phyloP scores from a whole-genome alignment of 176 grass and related monocot genomes.

The Musa troglodytarum region DNA sequence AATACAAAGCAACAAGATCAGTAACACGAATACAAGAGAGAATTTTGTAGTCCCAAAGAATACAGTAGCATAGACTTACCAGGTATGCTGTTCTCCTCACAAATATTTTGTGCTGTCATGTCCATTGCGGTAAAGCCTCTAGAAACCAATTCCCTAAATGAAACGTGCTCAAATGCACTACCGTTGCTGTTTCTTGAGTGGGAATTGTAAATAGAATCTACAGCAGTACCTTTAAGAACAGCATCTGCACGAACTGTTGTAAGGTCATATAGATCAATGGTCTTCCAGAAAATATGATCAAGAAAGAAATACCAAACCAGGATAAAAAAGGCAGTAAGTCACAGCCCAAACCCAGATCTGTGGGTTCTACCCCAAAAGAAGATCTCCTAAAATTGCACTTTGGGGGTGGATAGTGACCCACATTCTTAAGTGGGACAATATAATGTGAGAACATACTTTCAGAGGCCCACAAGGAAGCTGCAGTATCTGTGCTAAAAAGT shows the following conservation, averaged over 20 bases:
- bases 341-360: too few species aligned
- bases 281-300: neutral
- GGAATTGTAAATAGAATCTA: neutral
- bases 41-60: neutral
- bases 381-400: neutral
- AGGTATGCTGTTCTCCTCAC: constrained; percentile 11
- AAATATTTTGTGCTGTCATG: neutral
- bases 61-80: neutral
- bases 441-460: neutral
- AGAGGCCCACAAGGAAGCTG: neutral
- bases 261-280: neutral
- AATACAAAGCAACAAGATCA: neutral
- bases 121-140: constrained; percentile 9
- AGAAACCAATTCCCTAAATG: constrained; percentile 10
- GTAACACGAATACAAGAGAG: neutral
- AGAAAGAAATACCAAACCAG: neutral
- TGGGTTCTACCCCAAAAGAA: too few species aligned
- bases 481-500: constrained; percentile 9
- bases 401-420: neutral
- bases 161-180: constrained; percentile 1
- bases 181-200: neutral
- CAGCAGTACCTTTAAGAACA: constrained; percentile 4
- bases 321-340: too few species aligned
- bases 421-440: neutral
- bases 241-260: constrained; percentile 1